These are phyloP conservation scores for Chlorella sp. DNA, from an alignment of 139 green algal species.

Conservation along the genomic window DNA sequence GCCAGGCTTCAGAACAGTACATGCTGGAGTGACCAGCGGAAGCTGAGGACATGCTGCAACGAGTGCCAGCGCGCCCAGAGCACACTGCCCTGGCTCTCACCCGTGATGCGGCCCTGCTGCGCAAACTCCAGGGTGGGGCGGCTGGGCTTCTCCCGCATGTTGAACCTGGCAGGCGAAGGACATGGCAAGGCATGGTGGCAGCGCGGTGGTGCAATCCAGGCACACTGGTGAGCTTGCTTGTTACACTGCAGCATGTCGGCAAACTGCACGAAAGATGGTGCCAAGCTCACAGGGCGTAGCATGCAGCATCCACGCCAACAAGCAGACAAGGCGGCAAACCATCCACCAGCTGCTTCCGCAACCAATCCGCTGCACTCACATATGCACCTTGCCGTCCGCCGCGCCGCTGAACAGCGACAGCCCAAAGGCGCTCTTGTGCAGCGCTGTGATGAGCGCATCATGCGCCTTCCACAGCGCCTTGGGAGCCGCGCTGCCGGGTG, in stretches of 20 bases:
- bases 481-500: neutral
- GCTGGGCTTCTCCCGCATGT: slow-evolving; percentile 24
- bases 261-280: no score
- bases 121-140: neutral
- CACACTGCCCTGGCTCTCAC: no score
- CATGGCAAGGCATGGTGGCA: neutral
- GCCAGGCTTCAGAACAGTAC: no score
- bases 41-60: no score
- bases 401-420: slow-evolving; percentile 58
- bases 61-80: no score
- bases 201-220: neutral
- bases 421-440: slow-evolving; percentile 47
- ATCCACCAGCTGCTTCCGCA: neutral
- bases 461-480: slow-evolving; percentile 63
- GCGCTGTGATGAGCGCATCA: slow-evolving; percentile 49
- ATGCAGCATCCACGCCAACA: neutral
- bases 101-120: slow-evolving; percentile 23
- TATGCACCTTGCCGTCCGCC: slow-evolving; percentile 51
- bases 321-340: no score
- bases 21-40: no score
- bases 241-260: neutral
- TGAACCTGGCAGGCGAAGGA: neutral
- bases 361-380: slow-evolving; percentile 23
- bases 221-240: neutral
- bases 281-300: no score